Percentiles rank a stretch among this genome's conserved stretches.
These are phyloP conservation scores for Crithidia fasciculata DNA, from an alignment of 208 protist genomes.

Conservation along the genomic window DNA sequence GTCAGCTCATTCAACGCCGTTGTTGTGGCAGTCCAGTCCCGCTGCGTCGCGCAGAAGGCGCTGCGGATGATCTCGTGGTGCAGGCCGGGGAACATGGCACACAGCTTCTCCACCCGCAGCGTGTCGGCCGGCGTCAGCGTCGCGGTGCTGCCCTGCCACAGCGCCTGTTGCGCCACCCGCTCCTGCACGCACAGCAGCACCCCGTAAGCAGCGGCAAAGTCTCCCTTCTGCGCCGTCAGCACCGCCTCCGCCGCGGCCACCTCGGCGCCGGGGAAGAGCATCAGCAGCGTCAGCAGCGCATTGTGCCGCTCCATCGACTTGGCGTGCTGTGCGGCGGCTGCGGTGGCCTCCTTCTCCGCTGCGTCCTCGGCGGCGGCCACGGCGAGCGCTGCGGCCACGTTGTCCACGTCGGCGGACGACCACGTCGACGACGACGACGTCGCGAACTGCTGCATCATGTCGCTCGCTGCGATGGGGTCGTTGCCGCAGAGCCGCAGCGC, in stretches of 20 bases:
- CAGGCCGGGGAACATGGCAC: slow-evolving; percentile 58
- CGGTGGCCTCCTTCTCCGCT: slow-evolving; percentile 28
- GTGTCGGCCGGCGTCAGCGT: slow-evolving; percentile 46
- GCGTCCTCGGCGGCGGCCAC: slow-evolving; percentile 57
- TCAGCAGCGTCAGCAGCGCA: slow-evolving; percentile 66
- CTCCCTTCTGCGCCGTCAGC: slow-evolving; percentile 38
- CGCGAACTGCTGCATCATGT: slow-evolving; percentile 36
- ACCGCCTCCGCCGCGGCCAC: slow-evolving; percentile 55
- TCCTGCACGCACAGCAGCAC: slow-evolving; percentile 63
- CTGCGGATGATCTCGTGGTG: slow-evolving; percentile 54
- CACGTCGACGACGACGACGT: background rate
- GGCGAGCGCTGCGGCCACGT: slow-evolving; percentile 46
- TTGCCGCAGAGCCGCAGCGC: slow-evolving; percentile 57
- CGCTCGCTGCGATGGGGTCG: slow-evolving; percentile 42
- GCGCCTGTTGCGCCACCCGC: slow-evolving; percentile 40
- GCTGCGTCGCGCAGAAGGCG: slow-evolving; percentile 43
- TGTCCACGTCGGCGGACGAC: slow-evolving; percentile 11
- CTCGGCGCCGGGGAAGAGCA: slow-evolving; percentile 69
- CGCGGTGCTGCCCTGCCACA: slow-evolving; percentile 44
- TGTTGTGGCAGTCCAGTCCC: slow-evolving; percentile 40
- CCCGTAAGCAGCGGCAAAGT: slow-evolving; percentile 67
- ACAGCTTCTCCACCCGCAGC: slow-evolving; percentile 53
- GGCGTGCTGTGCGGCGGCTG: slow-evolving; percentile 16
- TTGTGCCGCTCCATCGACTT: slow-evolving; percentile 35
- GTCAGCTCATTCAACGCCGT: slow-evolving; percentile 61